These are phyloP conservation scores for Nicotiana rustica DNA, from an alignment of 305 asterid species.

Conservation along the genomic window DNA sequence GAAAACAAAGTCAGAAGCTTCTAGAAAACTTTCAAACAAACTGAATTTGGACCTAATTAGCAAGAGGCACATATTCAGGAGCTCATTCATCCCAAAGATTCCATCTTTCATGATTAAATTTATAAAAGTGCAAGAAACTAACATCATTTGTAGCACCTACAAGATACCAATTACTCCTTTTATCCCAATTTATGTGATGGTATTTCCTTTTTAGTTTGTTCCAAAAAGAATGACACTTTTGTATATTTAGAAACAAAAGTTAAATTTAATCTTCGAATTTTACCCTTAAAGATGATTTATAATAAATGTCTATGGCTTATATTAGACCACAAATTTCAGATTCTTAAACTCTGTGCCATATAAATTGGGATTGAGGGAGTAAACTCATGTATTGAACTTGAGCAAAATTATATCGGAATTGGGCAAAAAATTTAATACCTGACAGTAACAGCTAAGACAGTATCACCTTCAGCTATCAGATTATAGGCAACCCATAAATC, in stretches of 20 bases:
- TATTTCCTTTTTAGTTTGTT: no score
- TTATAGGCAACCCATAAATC: constrained; percentile 92
- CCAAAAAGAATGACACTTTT: no score
- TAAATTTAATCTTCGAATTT: no score
- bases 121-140: background rate
- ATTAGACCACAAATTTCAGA: no score
- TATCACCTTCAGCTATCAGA: constrained; percentile 80
- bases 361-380: no score
- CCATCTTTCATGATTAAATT: background rate
- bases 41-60: background rate
- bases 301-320: no score
- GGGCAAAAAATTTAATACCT: constrained; percentile 52
- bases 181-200: no score
- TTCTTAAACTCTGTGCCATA: no score
- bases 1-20: background rate
- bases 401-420: background rate
- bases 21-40: background rate
- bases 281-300: no score
- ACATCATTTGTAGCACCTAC: background rate
- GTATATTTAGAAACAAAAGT: no score
- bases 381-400: background rate
- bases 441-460: constrained; percentile 79
- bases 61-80: background rate
- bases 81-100: constrained; percentile 9
- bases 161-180: background rate